phyloP scores from a whole-genome alignment of 768 basidiomycete species.

The Tylopilus balloui region DNA sequence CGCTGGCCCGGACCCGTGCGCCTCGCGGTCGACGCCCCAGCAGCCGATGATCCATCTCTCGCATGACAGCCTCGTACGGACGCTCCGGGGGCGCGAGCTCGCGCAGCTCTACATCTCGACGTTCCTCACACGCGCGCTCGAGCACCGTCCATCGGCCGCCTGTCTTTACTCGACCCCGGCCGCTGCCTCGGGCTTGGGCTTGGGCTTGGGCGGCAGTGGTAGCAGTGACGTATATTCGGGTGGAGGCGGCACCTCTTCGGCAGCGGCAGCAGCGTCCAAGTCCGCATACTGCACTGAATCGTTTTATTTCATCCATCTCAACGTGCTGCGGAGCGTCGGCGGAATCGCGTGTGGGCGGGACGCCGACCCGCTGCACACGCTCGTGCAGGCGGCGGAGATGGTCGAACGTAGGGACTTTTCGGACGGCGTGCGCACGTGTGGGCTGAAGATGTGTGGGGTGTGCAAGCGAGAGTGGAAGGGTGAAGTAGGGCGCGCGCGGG shows the following conservation, averaged over 20 bases:
- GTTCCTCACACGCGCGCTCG: slow-evolving; percentile 57
- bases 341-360: slow-evolving; percentile 71
- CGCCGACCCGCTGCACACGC: slow-evolving; percentile 68
- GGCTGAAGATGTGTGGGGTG: slow-evolving; percentile 49
- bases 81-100: slow-evolving; percentile 60
- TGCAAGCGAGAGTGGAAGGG: slow-evolving; percentile 48
- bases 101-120: slow-evolving; percentile 58
- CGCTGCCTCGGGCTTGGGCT: neutral
- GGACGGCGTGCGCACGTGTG: slow-evolving; percentile 51
- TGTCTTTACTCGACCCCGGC: slow-evolving; percentile 42
- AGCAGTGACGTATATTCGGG: neutral
- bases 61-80: slow-evolving; percentile 37
- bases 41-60: slow-evolving; percentile 30
- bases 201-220: too few relatives aligned
- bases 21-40: neutral
- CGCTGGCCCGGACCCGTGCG: slow-evolving; percentile 21
- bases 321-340: slow-evolving; percentile 63
- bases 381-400: slow-evolving; percentile 68
- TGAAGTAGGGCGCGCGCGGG: slow-evolving; percentile 41
- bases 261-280: neutral
- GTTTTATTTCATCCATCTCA: slow-evolving; percentile 73
- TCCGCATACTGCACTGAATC: slow-evolving; percentile 53
- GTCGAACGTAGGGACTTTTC: slow-evolving; percentile 65
- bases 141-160: slow-evolving; percentile 44
- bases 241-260: neutral